phyloP scores from a whole-genome alignment of 2,329 filamentous ascomycete species.

The Leptodontidium sp. region DNA sequence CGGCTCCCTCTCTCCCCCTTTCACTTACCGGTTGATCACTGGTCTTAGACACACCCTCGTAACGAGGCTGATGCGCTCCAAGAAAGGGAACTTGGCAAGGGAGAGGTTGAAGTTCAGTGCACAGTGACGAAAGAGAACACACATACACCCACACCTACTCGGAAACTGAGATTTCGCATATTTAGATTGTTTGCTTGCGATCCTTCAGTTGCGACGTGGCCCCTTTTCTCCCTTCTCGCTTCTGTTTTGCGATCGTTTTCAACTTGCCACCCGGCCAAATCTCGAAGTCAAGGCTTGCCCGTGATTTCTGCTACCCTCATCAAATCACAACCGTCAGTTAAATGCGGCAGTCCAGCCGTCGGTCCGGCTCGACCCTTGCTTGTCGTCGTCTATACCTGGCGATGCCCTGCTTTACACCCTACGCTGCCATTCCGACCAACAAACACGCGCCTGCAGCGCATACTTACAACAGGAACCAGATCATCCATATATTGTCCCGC shows the following conservation, averaged over 20 bases:
- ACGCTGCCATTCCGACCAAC: slow-evolving; percentile 7
- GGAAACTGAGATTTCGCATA: not conserved
- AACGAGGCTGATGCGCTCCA: slow-evolving; percentile 11
- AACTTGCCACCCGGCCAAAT: slow-evolving; percentile 19
- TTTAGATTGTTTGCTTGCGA: not conserved
- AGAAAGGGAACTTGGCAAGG: not conserved
- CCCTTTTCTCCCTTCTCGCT: slow-evolving; percentile 14
- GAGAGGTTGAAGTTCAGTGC: not conserved
- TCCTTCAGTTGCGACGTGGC: slow-evolving; percentile 5
- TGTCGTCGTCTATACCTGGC: slow-evolving; percentile 13
- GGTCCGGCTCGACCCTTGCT: slow-evolving; percentile 27
- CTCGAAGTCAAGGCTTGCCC: slow-evolving; percentile 7
- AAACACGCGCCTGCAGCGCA: slow-evolving; percentile 31
- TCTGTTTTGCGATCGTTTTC: not conserved
- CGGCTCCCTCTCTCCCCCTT: not conserved
- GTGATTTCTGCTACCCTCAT: not conserved
- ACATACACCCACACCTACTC: not conserved
- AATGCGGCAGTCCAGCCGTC: slow-evolving; percentile 19
- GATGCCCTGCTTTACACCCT: slow-evolving; percentile 14
- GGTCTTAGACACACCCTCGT: not conserved
- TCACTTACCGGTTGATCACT: not conserved
- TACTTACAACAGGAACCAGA: slow-evolving; percentile 19
- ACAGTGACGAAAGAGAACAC: not conserved
- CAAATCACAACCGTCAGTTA: slow-evolving; percentile 12
- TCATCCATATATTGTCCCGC: slow-evolving; percentile 7